Evolutionary conservation across 768 basidiomycete species (phyloP).

Genomic region (Kwoniella sp.): DNA sequence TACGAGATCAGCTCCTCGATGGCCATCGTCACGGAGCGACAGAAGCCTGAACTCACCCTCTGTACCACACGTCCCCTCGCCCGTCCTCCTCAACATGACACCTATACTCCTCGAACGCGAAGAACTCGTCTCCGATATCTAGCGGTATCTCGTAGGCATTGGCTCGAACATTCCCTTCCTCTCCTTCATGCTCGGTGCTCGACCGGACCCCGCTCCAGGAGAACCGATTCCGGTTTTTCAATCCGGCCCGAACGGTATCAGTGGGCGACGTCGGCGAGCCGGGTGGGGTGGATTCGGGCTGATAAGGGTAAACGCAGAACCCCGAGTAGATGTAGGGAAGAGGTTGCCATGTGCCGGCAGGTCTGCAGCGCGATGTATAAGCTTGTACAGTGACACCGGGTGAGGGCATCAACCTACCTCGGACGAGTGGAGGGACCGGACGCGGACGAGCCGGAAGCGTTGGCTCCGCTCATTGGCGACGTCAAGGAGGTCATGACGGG

Average conservation of each 20-base stretch:
- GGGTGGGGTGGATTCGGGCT: conserved; percentile 55
- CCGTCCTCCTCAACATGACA: conserved; percentile 61
- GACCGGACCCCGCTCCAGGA: conserved; percentile 25
- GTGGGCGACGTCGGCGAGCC: conserved; percentile 28
- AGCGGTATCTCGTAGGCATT: conserved; percentile 54
- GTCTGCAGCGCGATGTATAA: neutral
- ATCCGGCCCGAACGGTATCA: conserved; percentile 12
- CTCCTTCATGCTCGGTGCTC: conserved; percentile 3
- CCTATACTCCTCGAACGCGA: conserved; percentile 89
- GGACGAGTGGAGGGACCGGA: conserved; percentile 3
- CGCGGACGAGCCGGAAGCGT: neutral
- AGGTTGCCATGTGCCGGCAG: conserved; percentile 56
- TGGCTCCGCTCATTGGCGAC: too few relatives aligned
- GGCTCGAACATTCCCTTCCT: conserved; percentile 8
- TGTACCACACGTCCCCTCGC: conserved; percentile 74
- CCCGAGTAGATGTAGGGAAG: conserved; percentile 78
- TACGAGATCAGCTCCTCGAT: neutral
- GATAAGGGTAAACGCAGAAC: conserved; percentile 78
- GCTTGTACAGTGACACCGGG: neutral
- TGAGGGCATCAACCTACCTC: neutral
- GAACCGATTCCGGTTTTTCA: conserved; percentile 18
- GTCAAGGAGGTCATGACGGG: too few relatives aligned
- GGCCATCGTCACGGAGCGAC: conserved; percentile 3
- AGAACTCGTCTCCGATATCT: conserved; percentile 93
- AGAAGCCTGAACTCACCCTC: conserved; percentile 64